Percentiles rank a stretch among this genome's conserved stretches.
phyloP scores from a whole-genome alignment of 495 filamentous ascomycete genomes.

The Aspergillus leporis region DNA sequence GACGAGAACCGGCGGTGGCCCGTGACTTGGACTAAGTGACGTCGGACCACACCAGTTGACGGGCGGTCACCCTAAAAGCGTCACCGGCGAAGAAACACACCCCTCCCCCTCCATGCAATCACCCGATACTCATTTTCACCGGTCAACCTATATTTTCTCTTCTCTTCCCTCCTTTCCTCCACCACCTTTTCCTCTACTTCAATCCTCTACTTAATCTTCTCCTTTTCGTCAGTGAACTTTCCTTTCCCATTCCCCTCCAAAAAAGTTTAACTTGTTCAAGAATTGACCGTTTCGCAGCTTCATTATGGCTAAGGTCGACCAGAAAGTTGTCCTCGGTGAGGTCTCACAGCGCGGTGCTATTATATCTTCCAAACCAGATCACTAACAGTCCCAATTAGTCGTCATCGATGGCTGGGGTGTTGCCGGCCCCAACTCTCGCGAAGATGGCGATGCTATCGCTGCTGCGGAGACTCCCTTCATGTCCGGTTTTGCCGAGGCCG shows the following conservation, averaged over 20 bases:
- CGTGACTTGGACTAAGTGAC: constrained; percentile 24
- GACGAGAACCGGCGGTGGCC: constrained; percentile 5
- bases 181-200: constrained; percentile 3
- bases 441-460: constrained; percentile 90
- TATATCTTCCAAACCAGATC: constrained; percentile 15
- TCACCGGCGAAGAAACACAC: constrained; percentile 32
- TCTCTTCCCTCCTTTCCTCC: constrained; percentile 3
- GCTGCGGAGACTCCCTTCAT: constrained; percentile 89
- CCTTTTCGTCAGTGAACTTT: constrained; percentile 15
- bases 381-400: constrained; percentile 53
- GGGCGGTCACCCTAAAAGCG: constrained; percentile 32
- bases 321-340: constrained; percentile 92
- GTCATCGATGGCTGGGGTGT: constrained; percentile 99
- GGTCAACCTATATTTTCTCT: constrained; percentile 23
- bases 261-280: constrained; percentile 17
- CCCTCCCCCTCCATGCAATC: constrained; percentile 31
- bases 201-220: constrained; percentile 21
- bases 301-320: constrained; percentile 76
- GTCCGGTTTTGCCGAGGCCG: constrained; percentile 68
- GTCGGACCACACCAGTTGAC: constrained; percentile 23
- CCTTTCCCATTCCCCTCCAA: constrained; percentile 20
- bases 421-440: constrained; percentile 70
- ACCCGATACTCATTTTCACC: constrained; percentile 27
- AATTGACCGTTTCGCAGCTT: constrained; percentile 31
- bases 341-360: constrained; percentile 19